These are phyloP conservation scores for Aciculosporium take DNA, from an alignment of 2,329 filamentous ascomycete genomes.

Conservation along the genomic window DNA sequence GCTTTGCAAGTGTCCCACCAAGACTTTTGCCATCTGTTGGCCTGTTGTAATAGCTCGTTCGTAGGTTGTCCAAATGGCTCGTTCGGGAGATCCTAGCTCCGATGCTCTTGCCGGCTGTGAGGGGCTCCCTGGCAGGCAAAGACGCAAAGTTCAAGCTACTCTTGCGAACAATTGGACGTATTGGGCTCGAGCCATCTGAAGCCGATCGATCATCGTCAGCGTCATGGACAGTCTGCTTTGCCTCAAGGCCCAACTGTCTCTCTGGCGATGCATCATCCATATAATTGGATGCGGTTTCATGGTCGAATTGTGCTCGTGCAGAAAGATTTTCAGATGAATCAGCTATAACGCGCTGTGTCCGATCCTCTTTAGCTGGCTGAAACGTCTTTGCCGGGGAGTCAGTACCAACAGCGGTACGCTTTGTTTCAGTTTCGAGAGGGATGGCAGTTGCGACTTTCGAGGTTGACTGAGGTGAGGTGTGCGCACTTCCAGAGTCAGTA, in stretches of 20 bases:
- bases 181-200: constrained; percentile 59
- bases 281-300: neutral
- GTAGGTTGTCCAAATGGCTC: constrained; percentile 62
- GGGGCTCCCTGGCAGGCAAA: constrained; percentile 76
- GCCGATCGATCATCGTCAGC: constrained; percentile 41
- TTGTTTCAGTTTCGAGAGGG: constrained; percentile 11
- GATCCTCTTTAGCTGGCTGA: constrained; percentile 31
- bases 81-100: constrained; percentile 58
- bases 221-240: neutral
- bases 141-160: constrained; percentile 92
- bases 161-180: constrained; percentile 68
- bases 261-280: constrained; percentile 5
- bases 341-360: constrained; percentile 16
- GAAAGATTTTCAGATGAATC: constrained; percentile 1
- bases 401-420: constrained; percentile 13
- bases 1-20: constrained; percentile 30
- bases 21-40: constrained; percentile 62
- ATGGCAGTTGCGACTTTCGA: constrained; percentile 8
- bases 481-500: constrained; percentile 10
- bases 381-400: constrained; percentile 25
- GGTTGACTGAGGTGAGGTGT: constrained; percentile 10
- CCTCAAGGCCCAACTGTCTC: constrained; percentile 3
- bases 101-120: constrained; percentile 72
- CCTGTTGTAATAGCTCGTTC: constrained; percentile 59
- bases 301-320: neutral